phyloP scores from a whole-genome alignment of 306 rosid genomes.

The Cucumis hystrix region DNA sequence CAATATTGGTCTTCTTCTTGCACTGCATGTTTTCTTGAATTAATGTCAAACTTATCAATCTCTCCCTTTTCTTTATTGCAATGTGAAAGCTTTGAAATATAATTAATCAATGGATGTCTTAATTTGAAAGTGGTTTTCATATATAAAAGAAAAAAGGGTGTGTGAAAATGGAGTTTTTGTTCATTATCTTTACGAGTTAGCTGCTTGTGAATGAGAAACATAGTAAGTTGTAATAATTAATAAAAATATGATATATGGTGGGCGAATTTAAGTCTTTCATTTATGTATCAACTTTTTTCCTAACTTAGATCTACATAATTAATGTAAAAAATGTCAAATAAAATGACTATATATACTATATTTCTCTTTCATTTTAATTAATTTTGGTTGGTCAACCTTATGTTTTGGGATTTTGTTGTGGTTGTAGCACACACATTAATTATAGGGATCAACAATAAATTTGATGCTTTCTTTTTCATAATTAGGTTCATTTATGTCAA shows the following conservation, averaged over 20 bases:
- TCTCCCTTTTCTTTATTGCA: background rate
- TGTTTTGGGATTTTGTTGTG: background rate
- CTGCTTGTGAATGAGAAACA: background rate
- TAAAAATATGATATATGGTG: background rate
- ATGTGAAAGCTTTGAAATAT: slow-evolving; percentile 8
- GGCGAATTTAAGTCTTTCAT: background rate
- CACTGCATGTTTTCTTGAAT: background rate
- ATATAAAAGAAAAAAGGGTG: background rate
- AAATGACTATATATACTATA: background rate
- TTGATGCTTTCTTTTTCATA: background rate
- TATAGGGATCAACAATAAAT: background rate
- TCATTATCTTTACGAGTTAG: background rate
- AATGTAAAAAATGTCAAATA: background rate
- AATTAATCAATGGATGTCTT: background rate
- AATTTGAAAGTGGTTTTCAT: background rate
- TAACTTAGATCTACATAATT: background rate
- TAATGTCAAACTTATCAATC: background rate
- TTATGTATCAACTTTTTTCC: background rate
- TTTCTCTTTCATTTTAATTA: background rate
- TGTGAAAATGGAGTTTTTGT: background rate
- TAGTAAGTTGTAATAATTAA: background rate
- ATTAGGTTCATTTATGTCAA: background rate
- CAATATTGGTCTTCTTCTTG: background rate
- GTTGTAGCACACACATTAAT: background rate
- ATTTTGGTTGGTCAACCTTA: background rate